These are phyloP conservation scores for Euphorbia tirucalli DNA, from an alignment of 345 rosid species.

Conservation along the genomic window DNA sequence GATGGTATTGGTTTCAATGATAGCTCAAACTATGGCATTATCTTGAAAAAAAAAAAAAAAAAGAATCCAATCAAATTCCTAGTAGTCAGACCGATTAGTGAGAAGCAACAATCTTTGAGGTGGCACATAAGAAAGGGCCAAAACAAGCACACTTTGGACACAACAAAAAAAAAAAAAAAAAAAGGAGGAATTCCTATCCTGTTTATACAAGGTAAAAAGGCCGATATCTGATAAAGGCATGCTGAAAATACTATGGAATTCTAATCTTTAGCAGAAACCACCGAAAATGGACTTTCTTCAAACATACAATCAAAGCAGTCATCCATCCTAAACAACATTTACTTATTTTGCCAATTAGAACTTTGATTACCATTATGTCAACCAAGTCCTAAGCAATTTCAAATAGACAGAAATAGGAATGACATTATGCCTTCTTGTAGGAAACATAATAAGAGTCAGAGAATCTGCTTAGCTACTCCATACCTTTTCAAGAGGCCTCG, in stretches of 20 bases:
- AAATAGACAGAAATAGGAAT: background rate
- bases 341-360: background rate
- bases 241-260: slow-evolving; percentile 3
- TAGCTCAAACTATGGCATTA: background rate
- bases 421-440: background rate
- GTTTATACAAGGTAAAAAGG: background rate
- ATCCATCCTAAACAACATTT: background rate
- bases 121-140: background rate
- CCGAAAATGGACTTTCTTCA: background rate
- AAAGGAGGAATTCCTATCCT: background rate
- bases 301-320: background rate
- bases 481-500: slow-evolving; percentile 77
- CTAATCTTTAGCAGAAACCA: background rate
- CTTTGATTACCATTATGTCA: background rate
- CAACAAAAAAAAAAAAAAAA: too few relatives aligned
- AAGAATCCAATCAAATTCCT: too few relatives aligned
- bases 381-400: background rate
- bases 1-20: background rate
- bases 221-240: background rate
- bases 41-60: too few relatives aligned
- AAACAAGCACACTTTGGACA: background rate
- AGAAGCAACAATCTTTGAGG: background rate
- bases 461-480: background rate
- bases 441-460: slow-evolving; percentile 7
- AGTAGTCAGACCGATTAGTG: too few relatives aligned